These are phyloP conservation scores for Pneumocystis canis DNA, from an alignment of 1,139 yeast species.

Conservation along the genomic window DNA sequence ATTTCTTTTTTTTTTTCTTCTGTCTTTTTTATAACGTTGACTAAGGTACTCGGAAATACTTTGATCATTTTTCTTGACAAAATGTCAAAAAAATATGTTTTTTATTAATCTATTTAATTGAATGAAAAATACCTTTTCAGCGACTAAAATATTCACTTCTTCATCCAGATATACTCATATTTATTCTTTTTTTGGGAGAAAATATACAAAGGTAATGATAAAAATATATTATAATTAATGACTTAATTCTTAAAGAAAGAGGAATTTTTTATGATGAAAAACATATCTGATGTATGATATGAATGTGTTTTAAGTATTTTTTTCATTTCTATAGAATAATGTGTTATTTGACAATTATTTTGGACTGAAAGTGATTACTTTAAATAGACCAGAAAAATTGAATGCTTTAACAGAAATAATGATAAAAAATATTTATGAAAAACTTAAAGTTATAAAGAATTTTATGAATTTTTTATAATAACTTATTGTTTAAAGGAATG, in stretches of 20 bases:
- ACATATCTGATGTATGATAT: conserved; percentile 20
- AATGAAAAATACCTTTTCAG: background rate
- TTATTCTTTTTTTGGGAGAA: background rate
- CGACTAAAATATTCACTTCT: background rate
- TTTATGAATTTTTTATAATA: background rate
- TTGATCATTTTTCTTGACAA: background rate
- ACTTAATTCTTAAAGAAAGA: background rate
- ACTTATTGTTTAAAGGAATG: conserved; percentile 36
- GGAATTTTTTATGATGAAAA: conserved; percentile 1
- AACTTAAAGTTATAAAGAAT: conserved; percentile 29
- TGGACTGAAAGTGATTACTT: conserved; percentile 57
- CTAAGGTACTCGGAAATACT: background rate
- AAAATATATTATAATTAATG: background rate
- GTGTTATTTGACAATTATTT: conserved; percentile 51
- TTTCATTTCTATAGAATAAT: background rate
- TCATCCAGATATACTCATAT: background rate
- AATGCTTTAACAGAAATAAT: conserved; percentile 73
- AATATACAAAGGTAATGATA: background rate
- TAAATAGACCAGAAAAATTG: conserved; percentile 70
- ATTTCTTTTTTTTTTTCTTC: background rate
- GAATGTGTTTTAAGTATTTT: background rate
- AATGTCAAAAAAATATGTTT: background rate
- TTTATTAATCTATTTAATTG: background rate
- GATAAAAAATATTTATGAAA: conserved; percentile 60
- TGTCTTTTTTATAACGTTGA: background rate